A percentile compares a stretch with the other conserved stretches of the same genome.
phyloP scores from a whole-genome alignment of 2,329 filamentous ascomycete species.

The Metarhizium humberi region DNA sequence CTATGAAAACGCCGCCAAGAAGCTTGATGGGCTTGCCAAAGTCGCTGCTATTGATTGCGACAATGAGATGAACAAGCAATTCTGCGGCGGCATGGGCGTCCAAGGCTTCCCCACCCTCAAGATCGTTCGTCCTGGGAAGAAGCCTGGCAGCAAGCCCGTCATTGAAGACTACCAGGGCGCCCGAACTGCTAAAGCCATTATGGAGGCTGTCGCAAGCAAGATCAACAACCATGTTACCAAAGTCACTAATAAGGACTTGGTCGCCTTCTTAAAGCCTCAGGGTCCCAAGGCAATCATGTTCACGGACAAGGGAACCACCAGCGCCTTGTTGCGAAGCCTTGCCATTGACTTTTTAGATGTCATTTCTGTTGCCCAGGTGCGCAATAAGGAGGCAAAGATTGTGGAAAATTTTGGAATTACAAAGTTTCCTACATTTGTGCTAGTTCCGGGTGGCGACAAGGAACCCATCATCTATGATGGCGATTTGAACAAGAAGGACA shows the following conservation, averaged over 20 bases:
- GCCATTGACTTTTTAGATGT: slow-evolving; percentile 85
- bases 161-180: slow-evolving; percentile 88
- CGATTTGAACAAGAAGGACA: slow-evolving; percentile 73
- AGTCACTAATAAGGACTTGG: slow-evolving; percentile 69
- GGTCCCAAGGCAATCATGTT: slow-evolving; percentile 83
- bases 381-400: slow-evolving; percentile 66
- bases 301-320: slow-evolving; percentile 84
- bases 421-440: slow-evolving; percentile 70
- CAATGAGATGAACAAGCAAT: slow-evolving; percentile 79
- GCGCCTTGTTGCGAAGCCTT: slow-evolving; percentile 70
- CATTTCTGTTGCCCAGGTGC: slow-evolving; percentile 72
- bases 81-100: slow-evolving; percentile 79
- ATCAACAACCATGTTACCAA: slow-evolving; percentile 88
- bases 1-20: slow-evolving; percentile 88
- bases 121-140: slow-evolving; percentile 79
- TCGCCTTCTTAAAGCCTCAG: slow-evolving; percentile 64
- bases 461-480: slow-evolving; percentile 68
- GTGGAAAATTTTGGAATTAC: slow-evolving; percentile 67
- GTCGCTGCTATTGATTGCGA: slow-evolving; percentile 95
- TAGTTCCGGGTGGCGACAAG: slow-evolving; percentile 63
- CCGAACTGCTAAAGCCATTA: slow-evolving; percentile 76
- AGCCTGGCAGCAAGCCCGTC: slow-evolving; percentile 60
- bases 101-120: slow-evolving; percentile 95
- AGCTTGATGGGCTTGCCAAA: slow-evolving; percentile 83
- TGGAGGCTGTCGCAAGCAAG: slow-evolving; percentile 73